phyloP scores from a whole-genome alignment of 2,329 filamentous ascomycete genomes.

The Thyridium curvatum region DNA sequence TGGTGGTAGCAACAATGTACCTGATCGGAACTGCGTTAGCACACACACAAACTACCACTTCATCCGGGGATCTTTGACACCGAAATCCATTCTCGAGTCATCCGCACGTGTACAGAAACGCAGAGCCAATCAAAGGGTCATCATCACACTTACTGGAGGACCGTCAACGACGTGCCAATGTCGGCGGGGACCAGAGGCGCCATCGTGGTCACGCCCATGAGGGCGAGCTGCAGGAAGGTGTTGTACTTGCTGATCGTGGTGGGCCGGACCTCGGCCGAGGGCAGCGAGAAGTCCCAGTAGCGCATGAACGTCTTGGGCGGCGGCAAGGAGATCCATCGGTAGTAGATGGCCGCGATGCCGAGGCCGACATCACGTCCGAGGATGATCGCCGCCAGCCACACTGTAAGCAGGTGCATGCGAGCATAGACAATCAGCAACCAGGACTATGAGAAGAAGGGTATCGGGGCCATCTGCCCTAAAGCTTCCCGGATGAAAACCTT shows the following conservation, averaged over 20 bases:
- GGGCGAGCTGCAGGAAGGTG: slow-evolving; percentile 80
- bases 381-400: slow-evolving; percentile 86
- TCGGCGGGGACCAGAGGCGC: slow-evolving; percentile 66
- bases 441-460: too few relatives aligned
- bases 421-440: background rate
- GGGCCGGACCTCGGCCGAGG: slow-evolving; percentile 76
- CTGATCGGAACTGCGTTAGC: slow-evolving; percentile 36
- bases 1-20: slow-evolving; percentile 81
- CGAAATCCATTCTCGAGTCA: slow-evolving; percentile 3
- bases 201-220: slow-evolving; percentile 80
- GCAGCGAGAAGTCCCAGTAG: slow-evolving; percentile 97
- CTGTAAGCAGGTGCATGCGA: slow-evolving; percentile 32
- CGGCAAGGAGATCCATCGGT: slow-evolving; percentile 89
- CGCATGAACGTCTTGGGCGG: slow-evolving; percentile 85
- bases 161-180: slow-evolving; percentile 47
- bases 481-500: too few relatives aligned
- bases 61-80: slow-evolving; percentile 19
- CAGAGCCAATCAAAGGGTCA: slow-evolving; percentile 5
- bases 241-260: slow-evolving; percentile 88
- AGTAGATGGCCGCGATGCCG: slow-evolving; percentile 84
- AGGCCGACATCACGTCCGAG: slow-evolving; percentile 82
- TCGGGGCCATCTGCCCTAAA: too few relatives aligned
- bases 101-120: slow-evolving; percentile 1
- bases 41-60: background rate
- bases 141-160: slow-evolving; percentile 58